Percentiles rank a stretch among this genome's conserved stretches.
Evolutionary conservation across 331 rosid genomes (phyloP).

Genomic region (Cucumis variabilis): DNA sequence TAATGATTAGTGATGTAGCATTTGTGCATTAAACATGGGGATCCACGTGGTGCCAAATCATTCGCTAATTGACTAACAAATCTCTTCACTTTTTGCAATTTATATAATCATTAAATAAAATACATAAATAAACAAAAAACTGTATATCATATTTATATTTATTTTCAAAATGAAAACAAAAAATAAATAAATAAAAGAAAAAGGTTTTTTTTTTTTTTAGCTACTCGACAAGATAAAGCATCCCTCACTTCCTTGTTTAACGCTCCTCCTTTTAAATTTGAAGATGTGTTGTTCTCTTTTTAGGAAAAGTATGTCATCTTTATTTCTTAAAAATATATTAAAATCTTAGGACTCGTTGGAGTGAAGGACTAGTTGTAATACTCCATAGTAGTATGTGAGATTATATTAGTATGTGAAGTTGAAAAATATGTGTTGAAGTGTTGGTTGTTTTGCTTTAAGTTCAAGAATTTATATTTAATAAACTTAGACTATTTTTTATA

Average conservation of each 20-base stretch:
- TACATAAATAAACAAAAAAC: too few relatives aligned
- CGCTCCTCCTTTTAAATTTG: not conserved
- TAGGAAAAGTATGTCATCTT: too few relatives aligned
- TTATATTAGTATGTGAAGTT: too few relatives aligned
- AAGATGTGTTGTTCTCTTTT: not conserved
- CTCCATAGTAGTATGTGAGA: too few relatives aligned
- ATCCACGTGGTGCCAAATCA: slow-evolving; percentile 11
- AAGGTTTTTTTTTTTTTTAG: not conserved
- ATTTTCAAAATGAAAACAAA: too few relatives aligned
- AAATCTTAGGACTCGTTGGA: not conserved
- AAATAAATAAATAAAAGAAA: not conserved
- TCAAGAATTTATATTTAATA: too few relatives aligned
- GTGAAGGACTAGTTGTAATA: not conserved
- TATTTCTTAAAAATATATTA: too few relatives aligned
- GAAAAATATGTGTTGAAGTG: too few relatives aligned
- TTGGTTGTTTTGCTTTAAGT: too few relatives aligned
- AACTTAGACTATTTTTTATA: too few relatives aligned
- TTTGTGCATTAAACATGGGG: too few relatives aligned
- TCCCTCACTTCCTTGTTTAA: slow-evolving; percentile 16
- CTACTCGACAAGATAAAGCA: not conserved
- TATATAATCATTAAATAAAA: not conserved
- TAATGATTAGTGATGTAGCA: not conserved
- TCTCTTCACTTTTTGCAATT: not conserved
- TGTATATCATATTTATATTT: too few relatives aligned
- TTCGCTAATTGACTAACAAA: not conserved